These are phyloP conservation scores for Tylopilus sp. DNA, from an alignment of 768 basidiomycete species.

Conservation along the genomic window DNA sequence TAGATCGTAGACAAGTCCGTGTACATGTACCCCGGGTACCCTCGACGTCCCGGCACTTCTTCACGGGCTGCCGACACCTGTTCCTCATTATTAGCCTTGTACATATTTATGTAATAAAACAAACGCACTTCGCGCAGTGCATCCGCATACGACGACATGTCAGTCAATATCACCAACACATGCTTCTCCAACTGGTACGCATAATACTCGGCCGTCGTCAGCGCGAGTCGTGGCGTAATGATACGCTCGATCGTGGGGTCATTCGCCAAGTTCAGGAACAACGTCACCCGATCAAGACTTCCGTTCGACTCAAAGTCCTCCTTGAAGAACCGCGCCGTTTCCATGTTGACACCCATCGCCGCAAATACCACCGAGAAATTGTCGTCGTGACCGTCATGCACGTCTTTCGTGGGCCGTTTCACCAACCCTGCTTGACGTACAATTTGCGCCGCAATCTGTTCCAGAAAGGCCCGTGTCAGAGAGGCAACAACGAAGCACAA, in stretches of 20 bases:
- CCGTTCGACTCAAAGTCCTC: slow-evolving; percentile 99
- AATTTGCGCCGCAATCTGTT: slow-evolving; percentile 99
- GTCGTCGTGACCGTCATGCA: slow-evolving; percentile 98
- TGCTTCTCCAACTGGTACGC: slow-evolving; percentile 99
- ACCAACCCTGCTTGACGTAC: slow-evolving; percentile 99
- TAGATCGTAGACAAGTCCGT: slow-evolving; percentile 99
- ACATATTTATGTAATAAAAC: too few species aligned
- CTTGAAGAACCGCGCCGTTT: slow-evolving; percentile 99
- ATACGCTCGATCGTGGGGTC: slow-evolving; percentile 99
- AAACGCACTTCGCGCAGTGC: slow-evolving; percentile 85
- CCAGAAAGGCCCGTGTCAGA: too few species aligned
- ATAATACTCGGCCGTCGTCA: slow-evolving; percentile 99
- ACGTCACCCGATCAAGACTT: slow-evolving; percentile 92
- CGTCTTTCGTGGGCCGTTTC: slow-evolving; percentile 93
- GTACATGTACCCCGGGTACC: slow-evolving; percentile 98
- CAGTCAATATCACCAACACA: slow-evolving; percentile 97
- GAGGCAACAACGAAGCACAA: slow-evolving; percentile 21
- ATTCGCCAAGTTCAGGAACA: slow-evolving; percentile 98
- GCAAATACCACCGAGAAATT: slow-evolving; percentile 99
- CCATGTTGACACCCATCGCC: slow-evolving; percentile 99
- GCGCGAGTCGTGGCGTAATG: slow-evolving; percentile 95
- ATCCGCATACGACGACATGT: slow-evolving; percentile 98
- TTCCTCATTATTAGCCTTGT: slow-evolving; percentile 1
- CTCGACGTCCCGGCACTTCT: slow-evolving; percentile 98
- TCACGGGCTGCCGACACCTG: slow-evolving; percentile 95